These are phyloP conservation scores for Penicillium sp. DNA, from an alignment of 2,329 filamentous ascomycete genomes.

Conservation along the genomic window DNA sequence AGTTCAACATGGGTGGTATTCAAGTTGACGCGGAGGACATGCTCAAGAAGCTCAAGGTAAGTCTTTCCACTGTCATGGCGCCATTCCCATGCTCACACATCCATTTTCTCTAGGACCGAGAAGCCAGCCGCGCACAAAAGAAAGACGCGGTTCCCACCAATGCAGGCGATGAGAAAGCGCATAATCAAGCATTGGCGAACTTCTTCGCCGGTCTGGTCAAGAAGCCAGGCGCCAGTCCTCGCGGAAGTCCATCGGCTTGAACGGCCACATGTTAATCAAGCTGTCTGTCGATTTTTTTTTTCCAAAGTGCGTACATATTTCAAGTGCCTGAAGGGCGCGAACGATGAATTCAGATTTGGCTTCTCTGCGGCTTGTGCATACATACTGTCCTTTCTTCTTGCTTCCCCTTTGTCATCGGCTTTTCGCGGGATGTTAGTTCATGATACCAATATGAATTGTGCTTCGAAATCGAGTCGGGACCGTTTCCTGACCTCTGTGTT, in stretches of 20 bases:
- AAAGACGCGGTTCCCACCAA: conserved; percentile 28
- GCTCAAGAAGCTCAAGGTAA: conserved; percentile 76
- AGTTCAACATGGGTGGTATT: conserved; percentile 98
- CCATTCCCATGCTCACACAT: neutral
- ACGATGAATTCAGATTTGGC: neutral
- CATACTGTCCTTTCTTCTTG: conserved; percentile 5
- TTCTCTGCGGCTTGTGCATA: conserved; percentile 12
- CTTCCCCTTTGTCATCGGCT: conserved; percentile 16
- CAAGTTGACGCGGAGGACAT: conserved; percentile 93
- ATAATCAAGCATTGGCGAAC: conserved; percentile 54
- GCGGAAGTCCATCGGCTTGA: conserved; percentile 33
- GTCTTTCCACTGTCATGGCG: conserved; percentile 9
- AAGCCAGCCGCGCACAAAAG: conserved; percentile 35
- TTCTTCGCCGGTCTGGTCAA: conserved; percentile 57
- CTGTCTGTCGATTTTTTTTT: conserved; percentile 21
- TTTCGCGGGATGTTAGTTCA: conserved; percentile 23
- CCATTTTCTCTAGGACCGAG: conserved; percentile 33
- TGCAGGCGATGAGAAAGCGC: conserved; percentile 44
- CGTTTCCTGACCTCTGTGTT: too few species aligned
- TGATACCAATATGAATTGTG: conserved; percentile 24
- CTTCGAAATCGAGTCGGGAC: conserved; percentile 2
- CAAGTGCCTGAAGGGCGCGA: conserved; percentile 2
- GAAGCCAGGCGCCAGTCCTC: conserved; percentile 38
- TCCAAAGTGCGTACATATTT: conserved; percentile 21
- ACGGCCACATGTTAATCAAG: conserved; percentile 1